Base-by-base conservation (phyloP, 352 stramenopile genomes). In the Phytophthora meadii region DNA sequence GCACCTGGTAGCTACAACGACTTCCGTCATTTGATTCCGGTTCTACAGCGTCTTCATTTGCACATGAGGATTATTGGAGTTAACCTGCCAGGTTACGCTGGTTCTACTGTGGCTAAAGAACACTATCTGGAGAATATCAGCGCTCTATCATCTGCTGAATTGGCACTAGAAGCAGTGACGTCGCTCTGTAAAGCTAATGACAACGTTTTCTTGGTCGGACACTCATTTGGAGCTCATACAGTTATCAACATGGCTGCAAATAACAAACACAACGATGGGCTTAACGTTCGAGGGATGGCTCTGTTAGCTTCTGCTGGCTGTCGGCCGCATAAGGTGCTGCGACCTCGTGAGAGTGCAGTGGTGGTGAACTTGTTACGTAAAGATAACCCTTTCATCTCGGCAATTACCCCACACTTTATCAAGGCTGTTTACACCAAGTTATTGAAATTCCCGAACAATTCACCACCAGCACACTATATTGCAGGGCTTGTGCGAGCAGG, bases 71-170 rank as follows among this genome's bases (percentile, higher is more conserved):
- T 93, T 17, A 47, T 93, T 5, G 82, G 60, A 1, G 28, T 93
- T 41, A 87, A 90, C 28, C 52, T 90, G 30, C 80, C 82, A 6
- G 81, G 81, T 8, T 90, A 87, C 46, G 58, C 39, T 19, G 69
- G 61, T 1, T 82, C 75, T 1, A 63, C n/a, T 2, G 68, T 78
- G 15, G 47, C 65, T 1, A 47, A 50, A 28, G 67, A 75, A 15
- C 48, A 62, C 27, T 79, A 74, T 44, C 62, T 80, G 15, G 58
- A 81, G 9, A 42, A 61, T n/a, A 70, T 74, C 3, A 82, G 67
- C 15, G 67, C 72, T 5, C 25, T 80, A 8, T 61, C 75, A 0
- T 67, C 60, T 2, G 76, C 75, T 22, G 48, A 30, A 4, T 61
- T 85, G 58, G 67, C 66, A 5, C 46, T 84, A 2, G 54, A 75